These are phyloP conservation scores for Didymella keratinophila DNA, from an alignment of 2,329 filamentous ascomycete species.

Conservation along the genomic window DNA sequence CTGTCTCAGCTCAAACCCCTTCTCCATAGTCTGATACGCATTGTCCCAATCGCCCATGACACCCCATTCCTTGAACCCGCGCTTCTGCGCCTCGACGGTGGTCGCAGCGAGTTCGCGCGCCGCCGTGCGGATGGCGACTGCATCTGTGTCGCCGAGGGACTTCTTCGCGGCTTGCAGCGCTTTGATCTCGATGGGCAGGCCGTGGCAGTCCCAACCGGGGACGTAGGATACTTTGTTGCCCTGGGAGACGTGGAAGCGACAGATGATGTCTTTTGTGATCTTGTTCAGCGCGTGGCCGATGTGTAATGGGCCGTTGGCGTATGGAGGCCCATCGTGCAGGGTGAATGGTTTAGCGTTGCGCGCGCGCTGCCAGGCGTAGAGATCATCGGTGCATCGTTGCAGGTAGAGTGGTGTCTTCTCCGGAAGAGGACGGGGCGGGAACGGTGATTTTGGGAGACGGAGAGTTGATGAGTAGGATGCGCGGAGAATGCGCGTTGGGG, in stretches of 20 bases:
- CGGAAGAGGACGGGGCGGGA: conserved; percentile 55
- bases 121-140: conserved; percentile 67
- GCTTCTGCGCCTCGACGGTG: conserved; percentile 76
- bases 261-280: conserved; percentile 92
- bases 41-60: conserved; percentile 83
- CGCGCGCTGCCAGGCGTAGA: conserved; percentile 83
- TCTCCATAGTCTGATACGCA: conserved; percentile 82
- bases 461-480: conserved; percentile 57
- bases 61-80: conserved; percentile 74
- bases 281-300: conserved; percentile 97
- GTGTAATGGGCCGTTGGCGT: conserved; percentile 91
- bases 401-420: conserved; percentile 62
- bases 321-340: conserved; percentile 94
- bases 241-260: conserved; percentile 79
- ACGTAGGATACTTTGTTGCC: conserved; percentile 81
- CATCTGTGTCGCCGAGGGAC: conserved; percentile 46
- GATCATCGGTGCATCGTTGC: conserved; percentile 79
- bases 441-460: conserved; percentile 58
- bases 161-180: conserved; percentile 71
- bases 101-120: conserved; percentile 72
- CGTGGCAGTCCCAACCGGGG: conserved; percentile 98
- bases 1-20: conserved; percentile 76
- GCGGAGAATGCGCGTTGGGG: conserved; percentile 47
- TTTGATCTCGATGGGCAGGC: conserved; percentile 95
- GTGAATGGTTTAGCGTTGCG: conserved; percentile 68